Evolutionary conservation across 2,329 filamentous ascomycete genomes (phyloP).

Genomic region (Phialophora chinensis): DNA sequence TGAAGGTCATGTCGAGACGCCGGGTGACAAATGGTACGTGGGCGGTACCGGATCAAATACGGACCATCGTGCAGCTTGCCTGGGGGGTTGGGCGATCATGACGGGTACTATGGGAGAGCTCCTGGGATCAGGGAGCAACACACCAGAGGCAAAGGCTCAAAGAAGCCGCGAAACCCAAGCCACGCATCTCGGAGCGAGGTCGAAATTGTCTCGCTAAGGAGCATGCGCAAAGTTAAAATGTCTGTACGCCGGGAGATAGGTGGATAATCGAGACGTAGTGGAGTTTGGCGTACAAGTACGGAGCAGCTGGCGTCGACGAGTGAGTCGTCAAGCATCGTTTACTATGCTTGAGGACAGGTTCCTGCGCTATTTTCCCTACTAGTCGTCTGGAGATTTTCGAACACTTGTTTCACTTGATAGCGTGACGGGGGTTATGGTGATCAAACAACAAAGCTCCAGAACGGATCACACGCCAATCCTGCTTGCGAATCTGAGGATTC

Average conservation of each 20-base stretch:
- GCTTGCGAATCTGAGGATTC: conserved; percentile 11
- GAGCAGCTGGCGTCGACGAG: conserved; percentile 1
- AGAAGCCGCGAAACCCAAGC: not conserved
- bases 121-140: conserved; percentile 11
- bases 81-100: conserved; percentile 29
- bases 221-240: conserved; percentile 20
- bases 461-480: conserved; percentile 31
- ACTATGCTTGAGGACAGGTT: conserved; percentile 13
- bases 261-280: not conserved
- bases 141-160: conserved; percentile 3
- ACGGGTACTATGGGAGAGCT: conserved; percentile 13
- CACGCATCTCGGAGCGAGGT: conserved; percentile 25
- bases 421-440: conserved; percentile 33
- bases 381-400: conserved; percentile 21
- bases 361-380: conserved; percentile 19
- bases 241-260: conserved; percentile 14
- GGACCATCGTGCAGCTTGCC: conserved; percentile 26
- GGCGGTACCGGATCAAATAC: conserved; percentile 26
- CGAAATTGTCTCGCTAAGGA: conserved; percentile 25
- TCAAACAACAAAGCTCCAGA: conserved; percentile 30
- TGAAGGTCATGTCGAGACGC: conserved; percentile 22
- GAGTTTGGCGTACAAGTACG: conserved; percentile 2
- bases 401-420: conserved; percentile 33
- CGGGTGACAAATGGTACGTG: conserved; percentile 35
- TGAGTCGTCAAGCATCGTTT: conserved; percentile 3